phyloP scores from a whole-genome alignment of 1,139 yeast genomes.

The Geotrichum phurueaensis region DNA sequence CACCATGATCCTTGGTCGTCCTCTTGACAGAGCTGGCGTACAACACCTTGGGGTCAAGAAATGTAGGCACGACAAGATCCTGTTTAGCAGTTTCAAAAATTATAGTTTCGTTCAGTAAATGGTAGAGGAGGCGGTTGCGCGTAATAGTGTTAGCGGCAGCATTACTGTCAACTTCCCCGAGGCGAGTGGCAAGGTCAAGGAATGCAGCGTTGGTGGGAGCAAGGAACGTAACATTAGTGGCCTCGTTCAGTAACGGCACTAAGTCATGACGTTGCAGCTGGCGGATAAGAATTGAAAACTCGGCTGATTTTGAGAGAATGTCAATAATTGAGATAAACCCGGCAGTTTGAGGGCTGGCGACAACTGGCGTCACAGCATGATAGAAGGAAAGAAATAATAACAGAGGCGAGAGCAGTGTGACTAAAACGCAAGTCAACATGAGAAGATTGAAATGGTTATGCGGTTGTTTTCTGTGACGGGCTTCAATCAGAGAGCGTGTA shows the following conservation, averaged over 20 bases:
- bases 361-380: background rate
- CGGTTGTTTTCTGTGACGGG: background rate
- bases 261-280: conserved; percentile 62
- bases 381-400: background rate
- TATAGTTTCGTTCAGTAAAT: conserved; percentile 32
- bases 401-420: background rate
- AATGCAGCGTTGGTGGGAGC: conserved; percentile 90
- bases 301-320: conserved; percentile 63
- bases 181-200: conserved; percentile 25
- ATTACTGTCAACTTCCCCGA: conserved; percentile 20
- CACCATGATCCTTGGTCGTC: conserved; percentile 1
- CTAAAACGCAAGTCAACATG: background rate
- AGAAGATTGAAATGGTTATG: background rate
- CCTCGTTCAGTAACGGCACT: conserved; percentile 59
- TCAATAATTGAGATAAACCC: conserved; percentile 53
- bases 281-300: conserved; percentile 64
- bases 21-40: conserved; percentile 17
- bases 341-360: background rate
- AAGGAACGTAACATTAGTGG: conserved; percentile 64
- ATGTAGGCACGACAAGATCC: conserved; percentile 16
- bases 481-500: background rate
- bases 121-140: conserved; percentile 33
- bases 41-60: conserved; percentile 13
- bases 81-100: conserved; percentile 18
- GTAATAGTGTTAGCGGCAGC: conserved; percentile 22